Base-by-base conservation (phyloP, 441 rosid genomes). In the Gossypium trilobum region DNA sequence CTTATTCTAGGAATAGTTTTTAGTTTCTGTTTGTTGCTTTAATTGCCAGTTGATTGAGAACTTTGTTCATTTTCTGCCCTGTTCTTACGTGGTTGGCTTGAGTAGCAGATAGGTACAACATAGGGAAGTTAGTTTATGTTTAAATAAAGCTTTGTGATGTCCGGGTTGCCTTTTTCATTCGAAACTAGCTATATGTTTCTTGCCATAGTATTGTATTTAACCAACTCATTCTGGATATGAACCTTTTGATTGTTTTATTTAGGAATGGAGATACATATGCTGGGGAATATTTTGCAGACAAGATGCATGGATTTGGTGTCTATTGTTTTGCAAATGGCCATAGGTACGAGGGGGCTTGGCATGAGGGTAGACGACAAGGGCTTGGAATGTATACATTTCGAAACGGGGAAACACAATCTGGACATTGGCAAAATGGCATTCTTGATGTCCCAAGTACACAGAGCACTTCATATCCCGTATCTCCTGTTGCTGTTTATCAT, bases 211-310 rank as follows among this genome's bases (percentile, higher is more conserved):
- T 19, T 19, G 44, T 19, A 20, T 64, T 19, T 62, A 22, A 62
- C 66, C 27, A 9, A 17, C 50, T 36, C 1, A 7, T 68, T 36
- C 50, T 54, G 48, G 73, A 31, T 54, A 2, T 51, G 36, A 22
- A 10, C 6, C 2, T 63, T 66, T 42, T 22, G 6, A 50, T 5
- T 54, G 42, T 70, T 1, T 64, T 71, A 9, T 70, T 36, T 73
- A 91, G 97, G 83, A 91, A 91, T 73, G 97, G 97, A 54, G 97
- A 91, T 75, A 81, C 85, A 4, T 91, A 86, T 84, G 87, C 97
- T 68, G 97, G 97, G 54, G 97, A 91, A 81, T 91, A 87, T 83
- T 89, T 91, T 74, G 91, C 89, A 0, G 85, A 82, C 83, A 88
- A 87, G 82, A 89, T 88, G 91, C 92, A 91, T 79, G 93, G 92